Evolutionary conservation across 306 rosid genomes (phyloP).

Genomic region (Acacia confusa): DNA sequence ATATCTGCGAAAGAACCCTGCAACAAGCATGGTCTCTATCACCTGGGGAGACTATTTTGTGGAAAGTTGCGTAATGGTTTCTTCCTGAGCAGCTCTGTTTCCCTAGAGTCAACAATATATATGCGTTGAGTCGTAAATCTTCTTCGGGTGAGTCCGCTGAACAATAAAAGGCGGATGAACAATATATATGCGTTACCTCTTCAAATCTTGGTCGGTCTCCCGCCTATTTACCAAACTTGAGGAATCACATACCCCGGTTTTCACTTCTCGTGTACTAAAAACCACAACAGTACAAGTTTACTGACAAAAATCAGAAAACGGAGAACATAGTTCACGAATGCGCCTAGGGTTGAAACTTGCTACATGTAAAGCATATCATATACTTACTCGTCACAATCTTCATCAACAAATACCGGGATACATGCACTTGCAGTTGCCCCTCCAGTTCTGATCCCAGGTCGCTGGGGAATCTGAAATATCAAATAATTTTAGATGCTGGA

Average conservation of each 20-base stretch:
- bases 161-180: background rate
- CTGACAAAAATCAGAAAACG: background rate
- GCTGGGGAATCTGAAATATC: slow-evolving; percentile 72
- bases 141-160: slow-evolving; percentile 13
- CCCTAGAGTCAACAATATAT: slow-evolving; percentile 46
- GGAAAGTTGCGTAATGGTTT: slow-evolving; percentile 89
- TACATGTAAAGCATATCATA: background rate
- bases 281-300: slow-evolving; percentile 16
- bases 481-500: background rate
- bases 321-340: background rate
- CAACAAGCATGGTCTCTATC: slow-evolving; percentile 20
- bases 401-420: slow-evolving; percentile 84
- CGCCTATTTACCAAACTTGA: slow-evolving; percentile 53
- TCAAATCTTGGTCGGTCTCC: slow-evolving; percentile 53
- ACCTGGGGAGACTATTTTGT: slow-evolving; percentile 73
- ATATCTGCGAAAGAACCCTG: background rate
- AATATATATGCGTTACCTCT: slow-evolving; percentile 69
- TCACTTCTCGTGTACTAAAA: slow-evolving; percentile 40
- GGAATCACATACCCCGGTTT: slow-evolving; percentile 41
- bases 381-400: slow-evolving; percentile 75
- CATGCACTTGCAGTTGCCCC: slow-evolving; percentile 50
- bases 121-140: slow-evolving; percentile 31
- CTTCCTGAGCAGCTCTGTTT: slow-evolving; percentile 75
- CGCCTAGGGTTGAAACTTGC: background rate
- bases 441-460: slow-evolving; percentile 51